Percentiles rank a stretch among this genome's conserved stretches.
These are phyloP conservation scores for Moricandia arvensis DNA, from an alignment of 345 rosid genomes.

Conservation along the genomic window DNA sequence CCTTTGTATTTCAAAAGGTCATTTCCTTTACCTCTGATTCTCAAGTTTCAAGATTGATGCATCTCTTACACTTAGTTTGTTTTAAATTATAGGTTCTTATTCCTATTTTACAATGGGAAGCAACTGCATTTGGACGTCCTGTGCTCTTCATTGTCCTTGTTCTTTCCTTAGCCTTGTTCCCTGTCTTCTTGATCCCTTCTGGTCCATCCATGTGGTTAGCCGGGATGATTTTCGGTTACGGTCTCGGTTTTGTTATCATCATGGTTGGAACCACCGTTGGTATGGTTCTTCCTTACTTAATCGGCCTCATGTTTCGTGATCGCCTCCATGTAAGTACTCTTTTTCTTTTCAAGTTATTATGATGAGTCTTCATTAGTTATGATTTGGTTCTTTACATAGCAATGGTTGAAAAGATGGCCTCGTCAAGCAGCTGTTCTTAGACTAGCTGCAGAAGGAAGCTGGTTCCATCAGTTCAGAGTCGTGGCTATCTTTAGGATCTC, in stretches of 20 bases:
- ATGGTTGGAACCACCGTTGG: background rate
- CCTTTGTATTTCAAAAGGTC: slow-evolving; percentile 76
- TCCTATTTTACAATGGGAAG: background rate
- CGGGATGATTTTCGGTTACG: background rate
- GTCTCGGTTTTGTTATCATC: background rate
- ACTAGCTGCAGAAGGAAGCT: slow-evolving; percentile 92
- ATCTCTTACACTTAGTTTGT: background rate
- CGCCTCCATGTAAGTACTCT: background rate
- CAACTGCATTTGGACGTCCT: background rate
- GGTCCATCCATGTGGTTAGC: background rate
- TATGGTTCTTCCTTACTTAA: background rate
- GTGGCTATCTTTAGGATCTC: slow-evolving; percentile 91
- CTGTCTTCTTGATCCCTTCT: background rate
- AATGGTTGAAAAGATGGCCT: slow-evolving; percentile 96
- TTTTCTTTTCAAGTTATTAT: background rate
- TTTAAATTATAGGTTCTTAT: background rate
- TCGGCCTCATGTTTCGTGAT: background rate
- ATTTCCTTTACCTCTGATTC: background rate
- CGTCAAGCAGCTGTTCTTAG: slow-evolving; percentile 74
- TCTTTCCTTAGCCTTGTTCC: background rate
- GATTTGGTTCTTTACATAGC: slow-evolving; percentile 43
- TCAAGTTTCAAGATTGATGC: background rate
- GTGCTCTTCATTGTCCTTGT: background rate
- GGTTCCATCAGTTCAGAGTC: slow-evolving; percentile 90
- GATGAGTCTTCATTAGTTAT: background rate